Evolutionary conservation across 345 rosid genomes (phyloP).

Genomic region (Lumnitzera littorea): DNA sequence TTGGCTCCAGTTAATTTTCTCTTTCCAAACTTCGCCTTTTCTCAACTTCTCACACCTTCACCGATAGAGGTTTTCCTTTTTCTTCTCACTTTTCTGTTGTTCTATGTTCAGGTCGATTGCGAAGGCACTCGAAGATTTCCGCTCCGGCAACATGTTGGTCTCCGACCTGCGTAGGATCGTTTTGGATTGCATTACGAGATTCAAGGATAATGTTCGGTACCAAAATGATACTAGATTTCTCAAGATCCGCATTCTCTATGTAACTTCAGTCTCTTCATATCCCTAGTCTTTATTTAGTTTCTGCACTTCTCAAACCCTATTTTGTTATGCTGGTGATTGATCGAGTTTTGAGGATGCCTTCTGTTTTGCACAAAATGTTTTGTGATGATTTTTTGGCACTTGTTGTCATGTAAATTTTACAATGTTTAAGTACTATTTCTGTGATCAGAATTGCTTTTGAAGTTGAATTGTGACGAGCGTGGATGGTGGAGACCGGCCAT

Average conservation of each 20-base stretch:
- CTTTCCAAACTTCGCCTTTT: constrained; percentile 37
- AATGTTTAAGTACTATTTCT: too few species aligned
- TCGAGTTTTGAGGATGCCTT: neutral
- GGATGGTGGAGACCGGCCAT: too few species aligned
- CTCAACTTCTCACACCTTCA: constrained; percentile 18
- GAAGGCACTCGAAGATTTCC: constrained; percentile 32
- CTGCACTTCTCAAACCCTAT: too few species aligned
- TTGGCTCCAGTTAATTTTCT: constrained; percentile 11
- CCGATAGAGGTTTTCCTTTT: neutral
- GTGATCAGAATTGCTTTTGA: too few species aligned
- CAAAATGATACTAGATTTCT: constrained; percentile 80
- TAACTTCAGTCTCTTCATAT: constrained; percentile 22
- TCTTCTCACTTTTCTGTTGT: neutral
- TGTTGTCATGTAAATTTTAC: too few species aligned
- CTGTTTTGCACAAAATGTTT: too few species aligned
- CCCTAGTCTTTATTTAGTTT: neutral
- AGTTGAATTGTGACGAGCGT: too few species aligned
- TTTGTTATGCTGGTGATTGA: neutral
- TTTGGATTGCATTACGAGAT: constrained; percentile 39
- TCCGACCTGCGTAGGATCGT: constrained; percentile 40
- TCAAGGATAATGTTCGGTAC: constrained; percentile 51
- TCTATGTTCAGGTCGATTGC: constrained; percentile 40
- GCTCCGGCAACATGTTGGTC: constrained; percentile 20
- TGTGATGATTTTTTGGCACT: too few species aligned
- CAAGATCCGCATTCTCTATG: constrained; percentile 85